Percentiles rank a stretch among this genome's conserved stretches.
Evolutionary conservation across 228 moss, liverwort and hornwort genomes (phyloP).

Genomic region (Sphagnum fallax): DNA sequence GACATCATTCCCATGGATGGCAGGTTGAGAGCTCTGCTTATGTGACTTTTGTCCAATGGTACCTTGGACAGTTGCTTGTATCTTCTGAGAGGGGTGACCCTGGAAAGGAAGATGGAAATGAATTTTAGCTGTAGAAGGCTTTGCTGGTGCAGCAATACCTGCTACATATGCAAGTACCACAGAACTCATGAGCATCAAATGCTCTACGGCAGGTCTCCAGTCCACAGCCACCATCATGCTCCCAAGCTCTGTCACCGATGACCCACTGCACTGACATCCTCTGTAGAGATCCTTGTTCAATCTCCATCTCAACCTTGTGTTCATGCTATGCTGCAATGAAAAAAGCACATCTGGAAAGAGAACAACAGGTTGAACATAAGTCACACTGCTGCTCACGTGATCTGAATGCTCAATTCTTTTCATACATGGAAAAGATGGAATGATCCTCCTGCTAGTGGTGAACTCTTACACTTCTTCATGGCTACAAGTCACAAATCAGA

Average conservation of each 20-base stretch:
- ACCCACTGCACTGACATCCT: constrained; percentile 12
- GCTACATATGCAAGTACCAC: constrained; percentile 53
- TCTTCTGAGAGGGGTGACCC: neutral
- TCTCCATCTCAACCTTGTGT: constrained; percentile 21
- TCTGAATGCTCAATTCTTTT: no score
- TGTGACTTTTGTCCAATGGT: no score
- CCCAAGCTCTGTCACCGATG: constrained; percentile 29
- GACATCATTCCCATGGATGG: constrained; percentile 14
- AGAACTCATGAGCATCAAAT: constrained; percentile 49
- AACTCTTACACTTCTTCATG: no score
- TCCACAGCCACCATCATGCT: constrained; percentile 34
- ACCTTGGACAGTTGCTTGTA: neutral
- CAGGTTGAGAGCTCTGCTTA: neutral
- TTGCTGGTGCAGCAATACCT: constrained; percentile 44
- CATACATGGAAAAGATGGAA: no score
- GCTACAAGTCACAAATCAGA: no score
- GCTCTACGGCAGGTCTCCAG: constrained; percentile 52
- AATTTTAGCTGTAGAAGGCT: constrained; percentile 5
- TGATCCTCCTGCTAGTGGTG: no score
- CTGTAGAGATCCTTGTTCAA: constrained; percentile 3
- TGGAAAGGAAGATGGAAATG: constrained; percentile 1
- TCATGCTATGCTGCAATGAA: constrained; percentile 5
- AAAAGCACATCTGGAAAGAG: neutral
- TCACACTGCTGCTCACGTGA: no score
- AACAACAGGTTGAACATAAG: no score